Conservation (phyloP, 176 grass and related monocot genomes). For the Zoysia pacifica region DNA sequence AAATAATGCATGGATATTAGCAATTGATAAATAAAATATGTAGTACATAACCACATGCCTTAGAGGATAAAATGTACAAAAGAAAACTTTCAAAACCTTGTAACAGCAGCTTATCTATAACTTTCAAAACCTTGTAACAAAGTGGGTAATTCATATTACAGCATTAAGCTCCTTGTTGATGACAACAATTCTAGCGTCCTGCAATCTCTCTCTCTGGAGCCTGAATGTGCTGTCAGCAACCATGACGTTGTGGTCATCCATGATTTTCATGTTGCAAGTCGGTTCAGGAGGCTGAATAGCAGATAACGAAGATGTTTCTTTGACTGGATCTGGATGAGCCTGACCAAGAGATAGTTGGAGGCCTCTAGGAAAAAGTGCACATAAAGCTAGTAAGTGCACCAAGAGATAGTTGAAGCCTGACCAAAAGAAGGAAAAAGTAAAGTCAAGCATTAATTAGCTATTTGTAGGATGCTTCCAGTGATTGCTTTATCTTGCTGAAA, state of each 20-base stretch:
- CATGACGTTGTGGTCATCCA: constrained; percentile 37
- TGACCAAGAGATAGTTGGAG: constrained; percentile 72
- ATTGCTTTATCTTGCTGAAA: no score
- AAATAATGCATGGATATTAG: background rate
- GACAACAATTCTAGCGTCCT: no score
- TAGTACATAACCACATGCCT: background rate
- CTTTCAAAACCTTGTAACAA: no score
- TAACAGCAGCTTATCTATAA: constrained; percentile 63
- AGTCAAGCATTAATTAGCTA: no score
- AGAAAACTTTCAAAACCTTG: constrained; percentile 54
- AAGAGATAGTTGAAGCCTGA: no score
- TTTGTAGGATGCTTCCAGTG: no score
- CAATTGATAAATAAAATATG: background rate
- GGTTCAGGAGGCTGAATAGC: constrained; percentile 96
- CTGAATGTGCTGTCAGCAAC: no score
- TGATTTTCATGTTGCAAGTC: constrained; percentile 74
- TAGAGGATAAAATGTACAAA: constrained; percentile 15
- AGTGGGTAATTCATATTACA: no score
- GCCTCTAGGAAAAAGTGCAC: constrained; percentile 60
- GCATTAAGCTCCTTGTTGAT: no score
- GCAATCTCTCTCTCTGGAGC: no score
- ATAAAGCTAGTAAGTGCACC: background rate
- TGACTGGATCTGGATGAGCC: constrained; percentile 90
- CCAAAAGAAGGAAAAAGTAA: no score
- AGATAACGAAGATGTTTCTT: constrained; percentile 94